Conservation (phyloP, 2,329 filamentous ascomycete species). For the Ceratocystis eucalypticola region DNA sequence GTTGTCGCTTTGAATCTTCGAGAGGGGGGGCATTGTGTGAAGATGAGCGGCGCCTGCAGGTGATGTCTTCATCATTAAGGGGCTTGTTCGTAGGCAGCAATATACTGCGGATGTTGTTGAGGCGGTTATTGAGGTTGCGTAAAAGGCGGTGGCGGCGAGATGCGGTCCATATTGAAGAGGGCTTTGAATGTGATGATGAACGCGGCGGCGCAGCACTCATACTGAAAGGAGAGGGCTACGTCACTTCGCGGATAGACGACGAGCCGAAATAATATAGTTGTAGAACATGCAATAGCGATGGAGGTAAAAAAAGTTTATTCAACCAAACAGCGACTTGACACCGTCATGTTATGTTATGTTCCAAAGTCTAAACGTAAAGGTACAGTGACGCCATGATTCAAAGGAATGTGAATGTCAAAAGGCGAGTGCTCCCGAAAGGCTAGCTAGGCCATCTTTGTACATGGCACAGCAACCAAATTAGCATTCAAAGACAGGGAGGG, state of each 20-base stretch:
- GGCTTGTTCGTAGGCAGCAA: not conserved
- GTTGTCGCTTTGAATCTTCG: not conserved
- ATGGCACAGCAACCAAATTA: not conserved
- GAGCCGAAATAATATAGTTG: not conserved
- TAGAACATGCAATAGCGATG: not conserved
- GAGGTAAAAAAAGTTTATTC: not conserved
- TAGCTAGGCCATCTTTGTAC: not conserved
- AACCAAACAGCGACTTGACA: not conserved
- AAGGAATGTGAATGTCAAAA: not conserved
- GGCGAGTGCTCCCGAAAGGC: not conserved
- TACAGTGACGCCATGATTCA: not conserved
- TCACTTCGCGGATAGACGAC: not conserved
- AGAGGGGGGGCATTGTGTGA: not conserved
- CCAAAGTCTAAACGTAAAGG: not conserved
- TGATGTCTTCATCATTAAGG: not conserved
- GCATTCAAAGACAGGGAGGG: not conserved
- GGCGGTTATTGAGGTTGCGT: constrained; percentile 12
- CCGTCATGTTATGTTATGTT: not conserved
- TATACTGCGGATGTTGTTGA: constrained; percentile 10
- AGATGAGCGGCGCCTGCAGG: not conserved
- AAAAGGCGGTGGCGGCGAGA: constrained; percentile 17
- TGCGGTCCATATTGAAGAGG: constrained; percentile 12
- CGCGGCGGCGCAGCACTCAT: constrained; percentile 7
- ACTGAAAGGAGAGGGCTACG: not conserved
- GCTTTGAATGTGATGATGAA: not conserved